A percentile compares a stretch with the other conserved stretches of the same genome.
Evolutionary conservation across 257 asterid species (phyloP).

Genomic region (Hygrophila difformis): DNA sequence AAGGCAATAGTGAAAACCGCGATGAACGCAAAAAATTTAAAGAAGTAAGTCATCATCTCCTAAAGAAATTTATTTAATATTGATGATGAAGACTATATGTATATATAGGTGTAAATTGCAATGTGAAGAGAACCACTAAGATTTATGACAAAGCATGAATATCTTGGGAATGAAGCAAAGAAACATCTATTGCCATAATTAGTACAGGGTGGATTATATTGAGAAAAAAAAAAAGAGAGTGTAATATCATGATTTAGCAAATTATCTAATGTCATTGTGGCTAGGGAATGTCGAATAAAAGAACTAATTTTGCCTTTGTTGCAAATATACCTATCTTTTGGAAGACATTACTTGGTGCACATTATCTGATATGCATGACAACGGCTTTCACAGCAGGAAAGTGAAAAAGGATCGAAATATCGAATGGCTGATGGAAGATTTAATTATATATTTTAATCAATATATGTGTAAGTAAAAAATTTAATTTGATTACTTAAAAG

Average conservation of each 20-base stretch:
- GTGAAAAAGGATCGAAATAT: not conserved
- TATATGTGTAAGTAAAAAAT: too few relatives aligned
- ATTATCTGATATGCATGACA: not conserved
- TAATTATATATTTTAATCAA: too few relatives aligned
- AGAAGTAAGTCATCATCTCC: conserved; percentile 19
- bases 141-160: conserved; percentile 60
- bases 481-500: too few relatives aligned
- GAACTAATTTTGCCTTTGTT: not conserved
- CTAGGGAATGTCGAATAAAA: conserved; percentile 2
- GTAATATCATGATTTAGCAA: conserved; percentile 9
- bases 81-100: not conserved
- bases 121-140: conserved; percentile 34
- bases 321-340: conserved; percentile 34
- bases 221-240: conserved; percentile 8
- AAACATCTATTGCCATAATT: conserved; percentile 15
- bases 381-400: conserved; percentile 18
- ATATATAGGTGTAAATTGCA: conserved; percentile 29
- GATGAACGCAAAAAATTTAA: conserved; percentile 12
- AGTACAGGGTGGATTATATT: conserved; percentile 8
- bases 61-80: conserved; percentile 1
- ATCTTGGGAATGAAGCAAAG: conserved; percentile 66
- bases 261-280: not conserved
- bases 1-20: conserved; percentile 8
- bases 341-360: conserved; percentile 15
- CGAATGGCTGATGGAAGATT: too few relatives aligned